Base-by-base conservation (phyloP, 1,284 basidiomycete genomes). In the Marasmius tenuissimus region DNA sequence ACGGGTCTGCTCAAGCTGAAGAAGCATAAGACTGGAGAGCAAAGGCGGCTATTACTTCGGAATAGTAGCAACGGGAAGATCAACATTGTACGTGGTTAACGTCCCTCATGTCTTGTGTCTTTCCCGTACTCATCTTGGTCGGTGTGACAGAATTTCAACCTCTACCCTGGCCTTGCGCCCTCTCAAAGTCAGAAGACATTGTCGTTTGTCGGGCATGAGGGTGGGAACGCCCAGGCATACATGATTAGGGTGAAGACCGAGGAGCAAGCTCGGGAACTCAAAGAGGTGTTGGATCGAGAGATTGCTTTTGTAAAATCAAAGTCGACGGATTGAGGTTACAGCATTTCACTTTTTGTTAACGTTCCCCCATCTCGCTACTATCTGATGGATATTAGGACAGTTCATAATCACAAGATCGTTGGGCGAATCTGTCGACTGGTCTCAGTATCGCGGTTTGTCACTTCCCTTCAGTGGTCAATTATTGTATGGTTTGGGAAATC, bases 31-130 rank as follows among this genome's bases (percentile, higher is more conserved):
- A 80, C 81, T 63, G 85, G 77, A 0, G 76, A 73, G 42, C 70
- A 77, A 55, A 79, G 88, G 45, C 79, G 91, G 51, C 68, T 89
- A 61, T 75, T 93, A 37, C 75, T 91, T 65, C 80, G 91, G 58
- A 91, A 91, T 64, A 89, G 83, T 67, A 82, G 75, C 48, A 90
- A 87, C 35, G 91, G 90, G 18, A 89, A 88, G 70, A 85, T 93
- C 64, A 78, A 85, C 61, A 78, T 92, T 42, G 91, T 92, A 63
- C 60, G 87, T 81, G 18, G 35, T 42, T 49, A n/a, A 14, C 20
- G 18, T 60, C 52, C 60, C 38, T 42, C 35, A 20, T 47, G 42
- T 50, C 22, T 51, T 35, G 35, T 37, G 53, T 39, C 59, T 16
- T 20, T 61, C 33, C 52, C 58, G 55, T 20, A 61, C 57, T 64